Percentiles rank a stretch among this genome's conserved stretches.
These are phyloP conservation scores for Laguncularia racemosa DNA, from an alignment of 345 rosid species.

Conservation along the genomic window DNA sequence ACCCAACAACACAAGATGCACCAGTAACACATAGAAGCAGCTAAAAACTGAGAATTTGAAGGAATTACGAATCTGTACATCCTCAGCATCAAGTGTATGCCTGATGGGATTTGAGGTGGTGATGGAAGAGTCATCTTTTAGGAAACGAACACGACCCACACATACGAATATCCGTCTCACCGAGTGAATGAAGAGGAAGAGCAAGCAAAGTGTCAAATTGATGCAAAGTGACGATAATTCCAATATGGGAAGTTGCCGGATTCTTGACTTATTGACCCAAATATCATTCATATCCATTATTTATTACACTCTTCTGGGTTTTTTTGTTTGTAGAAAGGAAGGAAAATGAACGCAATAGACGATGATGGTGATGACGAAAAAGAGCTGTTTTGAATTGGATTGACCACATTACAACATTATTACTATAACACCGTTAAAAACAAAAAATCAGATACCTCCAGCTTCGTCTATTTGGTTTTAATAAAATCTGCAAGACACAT, in stretches of 20 bases:
- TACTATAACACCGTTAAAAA: no score
- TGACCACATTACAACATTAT: no score
- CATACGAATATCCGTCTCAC: conserved; percentile 59
- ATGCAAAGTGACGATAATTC: conserved; percentile 70
- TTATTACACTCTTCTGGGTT: no score
- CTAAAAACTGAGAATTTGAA: conserved; percentile 59
- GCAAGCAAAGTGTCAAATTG: conserved; percentile 58
- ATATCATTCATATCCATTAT: no score
- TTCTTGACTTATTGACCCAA: conserved; percentile 7
- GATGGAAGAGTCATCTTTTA: conserved; percentile 54
- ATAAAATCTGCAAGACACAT: conserved; percentile 12
- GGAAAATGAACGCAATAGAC: no score
- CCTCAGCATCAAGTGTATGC: conserved; percentile 32
- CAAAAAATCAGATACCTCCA: no score
- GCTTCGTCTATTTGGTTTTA: not conserved
- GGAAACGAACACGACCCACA: conserved; percentile 41
- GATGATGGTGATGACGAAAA: no score
- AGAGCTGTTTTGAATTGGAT: no score
- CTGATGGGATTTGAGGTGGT: conserved; percentile 35
- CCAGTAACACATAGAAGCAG: conserved; percentile 67
- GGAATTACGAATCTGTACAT: conserved; percentile 37
- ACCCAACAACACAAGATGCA: conserved; percentile 64
- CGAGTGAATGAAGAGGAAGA: conserved; percentile 57
- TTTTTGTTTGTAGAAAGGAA: no score
- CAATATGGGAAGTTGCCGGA: conserved; percentile 41